A percentile compares a stretch with the other conserved stretches of the same genome.
Conservation (phyloP, 257 asterid species). For the Nicotiana sylvestris region DNA sequence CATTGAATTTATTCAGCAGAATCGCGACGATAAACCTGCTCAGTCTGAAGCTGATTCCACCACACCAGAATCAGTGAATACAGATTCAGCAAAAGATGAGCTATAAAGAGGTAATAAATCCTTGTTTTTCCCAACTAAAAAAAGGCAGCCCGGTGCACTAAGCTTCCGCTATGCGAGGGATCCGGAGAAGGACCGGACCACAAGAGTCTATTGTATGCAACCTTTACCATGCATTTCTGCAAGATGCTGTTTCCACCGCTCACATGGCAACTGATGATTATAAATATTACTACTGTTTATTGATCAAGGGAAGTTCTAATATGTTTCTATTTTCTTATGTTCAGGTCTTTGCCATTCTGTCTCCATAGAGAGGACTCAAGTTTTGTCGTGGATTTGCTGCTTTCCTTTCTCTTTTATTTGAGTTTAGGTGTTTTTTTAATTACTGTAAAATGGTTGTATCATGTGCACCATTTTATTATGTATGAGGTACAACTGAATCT, state of each 20-base stretch:
- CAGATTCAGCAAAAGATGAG: slow-evolving; percentile 56
- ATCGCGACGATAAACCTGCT: slow-evolving; percentile 40
- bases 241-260: no score
- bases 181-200: no score
- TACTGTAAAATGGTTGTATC: not conserved
- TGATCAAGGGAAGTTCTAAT: not conserved
- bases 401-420: not conserved
- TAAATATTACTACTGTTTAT: not conserved
- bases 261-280: not conserved
- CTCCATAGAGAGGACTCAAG: slow-evolving; percentile 6
- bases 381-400: slow-evolving; percentile 2
- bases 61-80: slow-evolving; percentile 22
- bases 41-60: slow-evolving; percentile 22
- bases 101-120: slow-evolving; percentile 33
- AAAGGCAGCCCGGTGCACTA: no score
- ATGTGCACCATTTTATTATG: not conserved
- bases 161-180: no score
- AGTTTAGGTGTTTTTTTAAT: not conserved
- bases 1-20: slow-evolving; percentile 47
- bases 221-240: no score
- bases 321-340: not conserved
- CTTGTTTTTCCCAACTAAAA: not conserved
- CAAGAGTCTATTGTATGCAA: no score
- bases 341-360: not conserved
- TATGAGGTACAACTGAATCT: not conserved